These are phyloP conservation scores for Paramecium octaurelia DNA, from an alignment of 73 alveolate genomes.

Conservation along the genomic window DNA sequence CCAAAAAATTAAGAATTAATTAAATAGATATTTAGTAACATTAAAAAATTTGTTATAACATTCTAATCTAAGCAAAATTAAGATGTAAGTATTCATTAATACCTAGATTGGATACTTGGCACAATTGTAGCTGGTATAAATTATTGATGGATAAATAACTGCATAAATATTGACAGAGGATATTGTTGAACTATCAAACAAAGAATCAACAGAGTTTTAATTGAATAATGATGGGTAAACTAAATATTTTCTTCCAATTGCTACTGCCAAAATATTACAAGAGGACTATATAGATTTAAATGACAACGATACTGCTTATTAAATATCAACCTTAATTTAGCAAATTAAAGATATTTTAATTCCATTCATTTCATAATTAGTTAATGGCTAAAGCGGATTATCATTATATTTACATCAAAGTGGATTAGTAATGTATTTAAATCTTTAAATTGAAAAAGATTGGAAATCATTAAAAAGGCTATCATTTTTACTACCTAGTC, in stretches of 20 bases:
- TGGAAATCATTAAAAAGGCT: neutral
- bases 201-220: neutral
- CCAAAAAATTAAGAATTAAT: neutral
- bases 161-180: neutral
- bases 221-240: neutral
- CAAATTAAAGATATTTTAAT: neutral
- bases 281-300: slow-evolving; percentile 1
- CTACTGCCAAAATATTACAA: neutral
- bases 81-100: neutral
- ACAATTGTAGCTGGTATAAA: neutral
- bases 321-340: neutral
- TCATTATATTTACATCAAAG: neutral
- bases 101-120: neutral
- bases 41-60: neutral
- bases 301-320: neutral
- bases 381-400: neutral
- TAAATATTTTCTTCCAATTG: neutral
- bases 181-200: neutral
- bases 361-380: neutral
- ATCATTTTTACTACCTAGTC: neutral
- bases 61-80: neutral
- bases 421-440: neutral
- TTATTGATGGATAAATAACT: neutral
- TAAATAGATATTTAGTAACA: neutral
- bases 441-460: neutral